phyloP scores from a whole-genome alignment of 2,329 filamentous ascomycete genomes.

The Talaromyces sp. region DNA sequence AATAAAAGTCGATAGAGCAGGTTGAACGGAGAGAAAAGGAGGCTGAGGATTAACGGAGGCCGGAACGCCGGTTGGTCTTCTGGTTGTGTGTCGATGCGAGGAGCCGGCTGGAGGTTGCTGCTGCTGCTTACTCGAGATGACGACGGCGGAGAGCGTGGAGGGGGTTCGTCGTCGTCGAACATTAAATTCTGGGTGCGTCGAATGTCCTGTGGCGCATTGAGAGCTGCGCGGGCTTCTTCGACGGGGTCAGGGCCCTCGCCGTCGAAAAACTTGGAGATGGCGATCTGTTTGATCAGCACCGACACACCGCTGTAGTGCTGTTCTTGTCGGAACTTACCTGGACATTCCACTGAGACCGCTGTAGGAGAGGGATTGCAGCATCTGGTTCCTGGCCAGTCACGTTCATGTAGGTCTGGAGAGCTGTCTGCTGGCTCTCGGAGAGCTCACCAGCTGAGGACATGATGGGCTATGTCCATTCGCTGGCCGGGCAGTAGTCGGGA shows the following conservation, averaged over 20 bases:
- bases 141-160: constrained; percentile 24
- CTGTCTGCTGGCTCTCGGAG: constrained; percentile 70
- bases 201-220: constrained; percentile 57
- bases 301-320: background rate
- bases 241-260: constrained; percentile 81
- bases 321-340: constrained; percentile 51
- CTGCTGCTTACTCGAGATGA: constrained; percentile 20
- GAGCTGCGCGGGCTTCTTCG: constrained; percentile 66
- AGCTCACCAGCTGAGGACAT: constrained; percentile 61
- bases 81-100: constrained; percentile 74
- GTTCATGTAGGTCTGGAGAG: constrained; percentile 80
- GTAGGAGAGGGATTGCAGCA: constrained; percentile 72
- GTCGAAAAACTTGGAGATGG: constrained; percentile 96
- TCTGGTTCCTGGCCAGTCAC: constrained; percentile 78
- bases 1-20: constrained; percentile 69
- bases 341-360: constrained; percentile 92
- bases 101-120: constrained; percentile 61
- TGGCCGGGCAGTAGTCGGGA: background rate
- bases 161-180: constrained; percentile 37
- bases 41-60: constrained; percentile 68
- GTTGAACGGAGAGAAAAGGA: constrained; percentile 77
- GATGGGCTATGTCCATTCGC: constrained; percentile 15
- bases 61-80: constrained; percentile 60
- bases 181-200: constrained; percentile 69
- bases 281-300: constrained; percentile 52